Evolutionary conservation across 805 yeast genomes (phyloP), one percentile per base, ranked within the genome.

Genomic region (Nakazawaea sp.): DNA sequence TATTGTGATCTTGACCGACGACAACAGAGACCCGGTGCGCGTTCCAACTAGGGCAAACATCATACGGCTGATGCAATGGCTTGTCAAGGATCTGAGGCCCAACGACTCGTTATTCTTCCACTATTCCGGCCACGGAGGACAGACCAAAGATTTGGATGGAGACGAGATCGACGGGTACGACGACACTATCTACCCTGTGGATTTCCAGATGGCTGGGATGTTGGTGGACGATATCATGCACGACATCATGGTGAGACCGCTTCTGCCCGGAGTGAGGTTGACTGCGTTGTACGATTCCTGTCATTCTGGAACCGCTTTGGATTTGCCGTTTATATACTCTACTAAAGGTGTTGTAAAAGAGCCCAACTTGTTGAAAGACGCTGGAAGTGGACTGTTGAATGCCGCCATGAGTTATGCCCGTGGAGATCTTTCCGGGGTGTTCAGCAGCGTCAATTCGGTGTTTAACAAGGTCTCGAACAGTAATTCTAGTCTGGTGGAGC

Each of bases 91-190:
- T 43, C 92, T 94, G 0, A 64, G 61, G 46, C 80, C 92, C 12
- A 83, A 85, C 47, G 95, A 85, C 58, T 73, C 87, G 7, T 57
- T 85, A 34, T 78, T 86, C 48, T 75, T 86, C 68, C 95, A 86
- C 55, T 85, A 80, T 53, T 81, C 92, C 0, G 92, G 95, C 6
- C 95, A 86, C 52, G 95, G 95, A 21, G 87, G 92, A 2, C 82
- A 78, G 50, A 73, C 77, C 4, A 58, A 64, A 32, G 95, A 85
- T 54, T 51, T 61, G 23, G 63, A 59, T 40, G 64, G 64, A 18
- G 62, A 58, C 37, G 64, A 59, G 36, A 50, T 43, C 2, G 58
- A 54, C 40, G 65, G 64, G n/a, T 47, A 35, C 38, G 65, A 59
- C 40, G 63, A 59, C 49, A 53, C 59, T 35, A 58, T 58, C 30